These are phyloP conservation scores for Curvularia hawaiiensis DNA, from an alignment of 2,329 filamentous ascomycete genomes.

Conservation along the genomic window DNA sequence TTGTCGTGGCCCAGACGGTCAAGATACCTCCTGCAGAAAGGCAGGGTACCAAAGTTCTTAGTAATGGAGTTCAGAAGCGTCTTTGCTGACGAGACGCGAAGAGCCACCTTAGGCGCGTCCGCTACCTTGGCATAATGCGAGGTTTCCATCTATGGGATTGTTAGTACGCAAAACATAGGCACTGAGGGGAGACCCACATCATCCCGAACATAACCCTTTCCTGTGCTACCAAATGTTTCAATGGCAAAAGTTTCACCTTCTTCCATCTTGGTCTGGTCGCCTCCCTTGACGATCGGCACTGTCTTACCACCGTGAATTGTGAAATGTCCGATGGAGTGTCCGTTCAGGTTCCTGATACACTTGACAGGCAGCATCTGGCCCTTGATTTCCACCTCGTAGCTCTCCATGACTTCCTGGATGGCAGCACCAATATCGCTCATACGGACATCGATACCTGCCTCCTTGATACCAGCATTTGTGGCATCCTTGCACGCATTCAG, in stretches of 20 bases:
- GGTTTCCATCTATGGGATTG: slow-evolving; percentile 65
- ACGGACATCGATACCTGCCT: slow-evolving; percentile 90
- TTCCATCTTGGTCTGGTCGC: slow-evolving; percentile 94
- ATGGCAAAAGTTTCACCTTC: slow-evolving; percentile 95
- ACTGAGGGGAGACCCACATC: slow-evolving; percentile 60
- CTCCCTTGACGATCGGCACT: slow-evolving; percentile 89
- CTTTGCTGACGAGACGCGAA: slow-evolving; percentile 82
- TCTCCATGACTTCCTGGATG: slow-evolving; percentile 93
- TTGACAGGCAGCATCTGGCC: slow-evolving; percentile 81
- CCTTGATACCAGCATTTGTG: slow-evolving; percentile 77
- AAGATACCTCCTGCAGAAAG: slow-evolving; percentile 88
- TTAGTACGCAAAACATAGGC: neutral
- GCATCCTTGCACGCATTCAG: slow-evolving; percentile 70
- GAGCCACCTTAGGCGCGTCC: slow-evolving; percentile 75
- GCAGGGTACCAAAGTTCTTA: slow-evolving; percentile 94
- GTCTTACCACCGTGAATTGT: slow-evolving; percentile 92
- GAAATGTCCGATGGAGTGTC: slow-evolving; percentile 88
- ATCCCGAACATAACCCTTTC: slow-evolving; percentile 84
- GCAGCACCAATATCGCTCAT: slow-evolving; percentile 82
- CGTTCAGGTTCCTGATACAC: slow-evolving; percentile 84
- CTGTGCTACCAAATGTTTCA: slow-evolving; percentile 94
- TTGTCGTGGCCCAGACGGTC: slow-evolving; percentile 94
- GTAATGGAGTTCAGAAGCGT: slow-evolving; percentile 86
- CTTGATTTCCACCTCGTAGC: slow-evolving; percentile 84
- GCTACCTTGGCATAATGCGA: slow-evolving; percentile 83